phyloP scores from a whole-genome alignment of 495 filamentous ascomycete species.

The Penicillium macrosclerotiorum region DNA sequence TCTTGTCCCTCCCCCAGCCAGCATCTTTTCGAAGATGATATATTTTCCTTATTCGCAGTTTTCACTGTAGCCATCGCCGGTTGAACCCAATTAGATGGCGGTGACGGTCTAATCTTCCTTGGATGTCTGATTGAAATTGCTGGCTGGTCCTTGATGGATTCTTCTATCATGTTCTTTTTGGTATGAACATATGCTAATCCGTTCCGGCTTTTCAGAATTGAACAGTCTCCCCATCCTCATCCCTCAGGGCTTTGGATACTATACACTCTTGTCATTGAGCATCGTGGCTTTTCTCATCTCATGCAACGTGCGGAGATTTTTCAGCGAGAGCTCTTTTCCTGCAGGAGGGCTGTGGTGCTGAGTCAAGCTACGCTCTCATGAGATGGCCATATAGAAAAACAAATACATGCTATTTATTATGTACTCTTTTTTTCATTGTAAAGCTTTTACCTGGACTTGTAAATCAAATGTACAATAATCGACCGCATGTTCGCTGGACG shows the following conservation, averaged over 20 bases:
- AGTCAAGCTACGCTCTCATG: too few species aligned
- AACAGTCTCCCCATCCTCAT: constrained; percentile 3
- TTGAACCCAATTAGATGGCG: constrained; percentile 46
- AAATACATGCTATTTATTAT: too few species aligned
- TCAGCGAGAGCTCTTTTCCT: too few species aligned
- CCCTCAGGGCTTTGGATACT: neutral
- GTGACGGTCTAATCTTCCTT: constrained; percentile 51
- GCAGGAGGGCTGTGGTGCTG: too few species aligned
- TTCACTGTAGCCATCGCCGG: constrained; percentile 52
- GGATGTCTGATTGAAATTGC: constrained; percentile 49
- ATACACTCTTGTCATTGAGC: too few species aligned
- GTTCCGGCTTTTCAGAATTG: constrained; percentile 19
- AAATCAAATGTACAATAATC: too few species aligned
- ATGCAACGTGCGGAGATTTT: too few species aligned
- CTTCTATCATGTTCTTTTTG: constrained; percentile 3
- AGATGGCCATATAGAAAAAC: too few species aligned
- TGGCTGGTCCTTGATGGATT: constrained; percentile 20
- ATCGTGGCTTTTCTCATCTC: too few species aligned
- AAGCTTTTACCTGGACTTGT: too few species aligned
- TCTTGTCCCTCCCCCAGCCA: constrained; percentile 20
- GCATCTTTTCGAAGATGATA: constrained; percentile 47
- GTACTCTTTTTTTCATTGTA: too few species aligned
- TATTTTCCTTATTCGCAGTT: constrained; percentile 53
- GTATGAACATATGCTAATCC: constrained; percentile 23
- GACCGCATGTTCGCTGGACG: too few species aligned